Evolutionary conservation across 1,139 yeast species (phyloP), one percentile per base, ranked within the genome.

Genomic region (Meyerozyma athensensis): DNA sequence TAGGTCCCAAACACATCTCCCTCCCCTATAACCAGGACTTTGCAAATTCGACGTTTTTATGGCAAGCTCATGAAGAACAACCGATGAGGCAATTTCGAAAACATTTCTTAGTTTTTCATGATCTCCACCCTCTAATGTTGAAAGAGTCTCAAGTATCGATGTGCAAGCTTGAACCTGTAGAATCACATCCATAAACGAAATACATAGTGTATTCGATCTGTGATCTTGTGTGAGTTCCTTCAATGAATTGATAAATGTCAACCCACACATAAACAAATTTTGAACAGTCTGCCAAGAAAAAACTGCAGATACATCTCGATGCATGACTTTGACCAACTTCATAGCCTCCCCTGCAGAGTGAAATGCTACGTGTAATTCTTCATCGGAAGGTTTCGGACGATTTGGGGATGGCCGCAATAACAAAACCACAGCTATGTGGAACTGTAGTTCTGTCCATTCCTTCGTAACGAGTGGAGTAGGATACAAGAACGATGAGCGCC

Each of bases 321-420:
- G 35, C 35, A 21, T 20, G 3, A 33, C 18, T 21, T 22, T 20
- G 12, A 21, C 21, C 5, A 21, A 13, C 14, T 33, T 33, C 35
- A 33, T 33, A 20, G 35, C 26, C 19, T 33, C 35, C 10, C 35
- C 35, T 4, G 35, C 35, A 8, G 26, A 21, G 22, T 33, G 35
- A 14, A 33, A 33, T n/a, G 35, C 35, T 12, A 33, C 35, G n/a
- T 33, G 35, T n/a, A 22, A 7, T 14, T 33, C 35, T n/a, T 33
- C 35, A 19, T 21, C 12, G 4, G 26, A 20, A 5, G 35, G 35
- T 7, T 16, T 22, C 18, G 35, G 35, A 4, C 35, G 16, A n/a
- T 33, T 21, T 13, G 35, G 35, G 5, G 26, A 22, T 9, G 35
- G 35, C 18, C 35, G 4, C 18, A 33, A 16, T 16, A 33, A 16